Conservation (phyloP, 2,329 filamentous ascomycete genomes). For the Monilinia polystroma region DNA sequence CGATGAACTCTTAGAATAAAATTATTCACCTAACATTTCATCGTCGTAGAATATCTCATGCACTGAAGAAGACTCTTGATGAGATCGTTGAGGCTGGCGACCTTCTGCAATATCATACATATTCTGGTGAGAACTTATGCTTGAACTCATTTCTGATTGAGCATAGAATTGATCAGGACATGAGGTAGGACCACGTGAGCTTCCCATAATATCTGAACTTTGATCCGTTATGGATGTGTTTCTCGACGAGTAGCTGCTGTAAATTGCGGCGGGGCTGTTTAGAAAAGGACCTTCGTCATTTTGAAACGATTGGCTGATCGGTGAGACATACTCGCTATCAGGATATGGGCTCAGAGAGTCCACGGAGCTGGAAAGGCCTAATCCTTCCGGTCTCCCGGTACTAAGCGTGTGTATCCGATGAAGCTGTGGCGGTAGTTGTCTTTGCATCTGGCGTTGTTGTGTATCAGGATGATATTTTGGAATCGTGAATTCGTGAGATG, state of each 20-base stretch:
- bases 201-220: constrained; percentile 58
- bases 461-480: constrained; percentile 29
- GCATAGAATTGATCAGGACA: constrained; percentile 61
- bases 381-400: constrained; percentile 40
- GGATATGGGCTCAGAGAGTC: constrained; percentile 54
- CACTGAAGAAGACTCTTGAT: constrained; percentile 35
- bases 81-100: constrained; percentile 37
- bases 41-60: constrained; percentile 42
- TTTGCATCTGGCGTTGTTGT: constrained; percentile 34
- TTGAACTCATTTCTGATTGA: constrained; percentile 60
- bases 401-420: constrained; percentile 49
- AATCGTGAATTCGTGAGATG: constrained; percentile 33
- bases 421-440: constrained; percentile 49
- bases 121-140: constrained; percentile 59
- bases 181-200: constrained; percentile 55
- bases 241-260: constrained; percentile 51
- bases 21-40: constrained; percentile 42
- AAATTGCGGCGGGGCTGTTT: constrained; percentile 56
- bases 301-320: constrained; percentile 54
- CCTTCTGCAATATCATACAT: constrained; percentile 49
- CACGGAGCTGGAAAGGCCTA: constrained; percentile 37
- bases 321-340: constrained; percentile 57
- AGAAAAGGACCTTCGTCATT: constrained; percentile 57
- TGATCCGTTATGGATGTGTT: constrained; percentile 52
- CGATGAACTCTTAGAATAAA: constrained; percentile 21